These are phyloP conservation scores for Fusarium xylarioides DNA, from an alignment of 2,329 filamentous ascomycete genomes.

Conservation along the genomic window DNA sequence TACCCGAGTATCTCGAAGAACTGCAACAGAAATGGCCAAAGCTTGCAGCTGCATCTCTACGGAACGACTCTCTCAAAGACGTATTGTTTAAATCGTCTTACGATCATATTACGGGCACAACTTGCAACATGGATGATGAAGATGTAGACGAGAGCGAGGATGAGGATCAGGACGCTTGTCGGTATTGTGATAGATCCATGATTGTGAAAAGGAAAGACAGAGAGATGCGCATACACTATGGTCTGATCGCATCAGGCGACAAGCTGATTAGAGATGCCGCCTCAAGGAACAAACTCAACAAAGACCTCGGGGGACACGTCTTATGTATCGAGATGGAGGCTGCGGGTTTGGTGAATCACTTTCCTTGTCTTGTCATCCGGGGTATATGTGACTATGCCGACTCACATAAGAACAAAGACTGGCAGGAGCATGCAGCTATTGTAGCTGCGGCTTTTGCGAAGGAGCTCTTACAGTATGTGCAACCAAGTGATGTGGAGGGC, in stretches of 20 bases:
- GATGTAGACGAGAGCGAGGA: neutral
- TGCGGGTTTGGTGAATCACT: neutral
- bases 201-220: neutral
- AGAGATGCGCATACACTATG: neutral
- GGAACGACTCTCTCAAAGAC: neutral
- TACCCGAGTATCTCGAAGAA: neutral
- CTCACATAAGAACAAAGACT: neutral
- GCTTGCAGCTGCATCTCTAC: neutral
- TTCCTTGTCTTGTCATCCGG: neutral
- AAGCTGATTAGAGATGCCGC: neutral
- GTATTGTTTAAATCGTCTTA: rapidly evolving
- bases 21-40: neutral
- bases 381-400: neutral
- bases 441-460: neutral
- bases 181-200: neutral
- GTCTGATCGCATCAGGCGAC: neutral
- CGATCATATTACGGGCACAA: neutral
- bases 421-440: neutral
- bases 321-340: neutral
- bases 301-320: neutral
- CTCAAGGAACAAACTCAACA: neutral
- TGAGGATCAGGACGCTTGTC: neutral
- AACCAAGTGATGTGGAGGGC: rapidly evolving
- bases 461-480: neutral
- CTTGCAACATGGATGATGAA: neutral